These are phyloP conservation scores for Tylopilus felleus DNA, from an alignment of 768 basidiomycete species.

Conservation along the genomic window DNA sequence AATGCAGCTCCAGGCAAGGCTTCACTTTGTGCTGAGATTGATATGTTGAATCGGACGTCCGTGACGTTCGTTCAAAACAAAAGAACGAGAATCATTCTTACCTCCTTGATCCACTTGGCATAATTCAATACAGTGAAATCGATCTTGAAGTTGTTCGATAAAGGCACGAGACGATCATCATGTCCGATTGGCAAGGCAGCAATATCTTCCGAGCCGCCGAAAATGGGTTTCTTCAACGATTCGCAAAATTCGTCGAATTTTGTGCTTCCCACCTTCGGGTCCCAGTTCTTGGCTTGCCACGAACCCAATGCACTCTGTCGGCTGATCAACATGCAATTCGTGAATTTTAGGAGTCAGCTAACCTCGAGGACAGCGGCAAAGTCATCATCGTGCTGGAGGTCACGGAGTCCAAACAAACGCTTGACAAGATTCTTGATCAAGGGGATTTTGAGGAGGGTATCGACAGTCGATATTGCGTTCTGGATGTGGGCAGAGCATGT, in stretches of 20 bases:
- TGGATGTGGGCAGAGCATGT: conserved; percentile 58
- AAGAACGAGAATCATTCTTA: conserved; percentile 22
- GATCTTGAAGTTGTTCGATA: conserved; percentile 46
- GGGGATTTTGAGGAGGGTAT: conserved; percentile 51
- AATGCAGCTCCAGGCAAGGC: conserved; percentile 46
- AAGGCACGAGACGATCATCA: conserved; percentile 43
- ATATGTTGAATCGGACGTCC: background rate
- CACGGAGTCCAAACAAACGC: conserved; percentile 69
- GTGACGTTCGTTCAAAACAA: background rate
- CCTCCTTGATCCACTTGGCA: conserved; percentile 72
- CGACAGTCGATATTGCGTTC: conserved; percentile 56
- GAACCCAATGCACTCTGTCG: conserved; percentile 54
- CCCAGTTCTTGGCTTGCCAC: conserved; percentile 91
- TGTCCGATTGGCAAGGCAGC: conserved; percentile 47
- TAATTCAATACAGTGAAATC: conserved; percentile 69
- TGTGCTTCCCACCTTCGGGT: conserved; percentile 61
- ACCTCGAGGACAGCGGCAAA: conserved; percentile 71
- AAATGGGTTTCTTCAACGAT: conserved; percentile 45
- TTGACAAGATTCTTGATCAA: conserved; percentile 55
- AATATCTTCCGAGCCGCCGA: conserved; percentile 29
- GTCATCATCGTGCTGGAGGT: conserved; percentile 69
- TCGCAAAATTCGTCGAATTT: conserved; percentile 69
- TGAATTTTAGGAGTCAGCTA: conserved; percentile 20
- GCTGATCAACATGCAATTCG: conserved; percentile 8
- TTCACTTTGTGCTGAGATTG: conserved; percentile 48